Base-by-base conservation (phyloP, 1,284 basidiomycete genomes). In the Sutorius eximius region DNA sequence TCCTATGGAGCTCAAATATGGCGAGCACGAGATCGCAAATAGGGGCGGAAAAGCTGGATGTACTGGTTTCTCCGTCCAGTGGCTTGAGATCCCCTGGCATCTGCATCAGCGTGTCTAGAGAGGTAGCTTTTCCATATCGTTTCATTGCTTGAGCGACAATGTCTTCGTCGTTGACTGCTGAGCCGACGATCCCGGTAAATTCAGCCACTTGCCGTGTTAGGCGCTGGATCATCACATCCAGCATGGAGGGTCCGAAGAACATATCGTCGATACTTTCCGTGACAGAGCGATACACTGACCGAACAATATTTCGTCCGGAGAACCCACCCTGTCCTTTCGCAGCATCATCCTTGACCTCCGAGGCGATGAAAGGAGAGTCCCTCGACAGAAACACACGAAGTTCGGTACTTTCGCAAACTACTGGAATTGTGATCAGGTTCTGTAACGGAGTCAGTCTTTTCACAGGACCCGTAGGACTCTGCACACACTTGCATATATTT, bases 21-120 rank as follows among this genome's bases (percentile, higher is more conserved):
- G 95, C 92, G 51, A 98, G 81, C 37, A 98, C 81, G 29, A 98
- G 77, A 67, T 98, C 95, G 65, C 94, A 97, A 52, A 99, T 97
- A 0, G 96, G 95, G 1, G 87, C 87, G 1, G 93, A 94, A 71
- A 98, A 98, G 3, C 82, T 83, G 5, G 89, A 91, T n/a, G 85
- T 82, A 55, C 87, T 91, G 2, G 87, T 89, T 71, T 95, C 93
- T 33, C 91, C 93, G 22, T 91, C 91, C 27, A 94, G 70, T 1
- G 89, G 86, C 62, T 87, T 89, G 43, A 93, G 70, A 66, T 90
- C 88, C 0, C 85, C 82, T 44, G 86, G 78, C 45, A 92, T 76
- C 55, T 86, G 82, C 69, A 86, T 71, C 47, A 91, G 70, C 5
- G 86, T 80, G 42, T 86, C 85, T 61, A 89, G 82, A 4, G 87